phyloP scores from a whole-genome alignment of 2,329 filamentous ascomycete species.

The Stachybotrys echinatus region DNA sequence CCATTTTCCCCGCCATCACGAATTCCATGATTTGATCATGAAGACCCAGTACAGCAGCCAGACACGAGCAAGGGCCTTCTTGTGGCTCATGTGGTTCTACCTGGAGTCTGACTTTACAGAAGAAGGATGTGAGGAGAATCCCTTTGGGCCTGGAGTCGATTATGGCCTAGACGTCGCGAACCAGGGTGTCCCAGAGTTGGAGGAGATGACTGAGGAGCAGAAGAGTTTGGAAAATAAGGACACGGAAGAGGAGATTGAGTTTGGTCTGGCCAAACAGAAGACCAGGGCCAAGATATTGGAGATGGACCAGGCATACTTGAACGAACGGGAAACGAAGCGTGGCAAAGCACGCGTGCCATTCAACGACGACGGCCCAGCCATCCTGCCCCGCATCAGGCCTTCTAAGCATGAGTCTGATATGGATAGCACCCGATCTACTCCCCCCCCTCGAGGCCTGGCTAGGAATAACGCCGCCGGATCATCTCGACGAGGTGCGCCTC shows the following conservation, averaged over 20 bases:
- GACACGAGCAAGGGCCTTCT: constrained; percentile 80
- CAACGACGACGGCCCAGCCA: constrained; percentile 50
- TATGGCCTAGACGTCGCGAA: constrained; percentile 61
- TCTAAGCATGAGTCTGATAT: constrained; percentile 52
- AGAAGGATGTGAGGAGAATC: constrained; percentile 83
- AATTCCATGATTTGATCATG: constrained; percentile 98
- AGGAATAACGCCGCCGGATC: constrained; percentile 17
- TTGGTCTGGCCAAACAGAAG: constrained; percentile 67
- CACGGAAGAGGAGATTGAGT: constrained; percentile 61
- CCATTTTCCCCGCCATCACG: constrained; percentile 78
- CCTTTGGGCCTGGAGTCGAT: constrained; percentile 71
- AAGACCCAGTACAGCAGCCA: constrained; percentile 73
- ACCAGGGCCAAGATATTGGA: constrained; percentile 71
- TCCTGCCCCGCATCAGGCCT: constrained; percentile 58
- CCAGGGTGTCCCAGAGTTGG: constrained; percentile 64
- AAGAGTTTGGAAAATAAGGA: constrained; percentile 69
- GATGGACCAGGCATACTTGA: constrained; percentile 66
- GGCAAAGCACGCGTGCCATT: constrained; percentile 33
- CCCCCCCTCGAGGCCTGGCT: constrained; percentile 28
- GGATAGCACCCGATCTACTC: constrained; percentile 39
- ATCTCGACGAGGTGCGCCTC: constrained; percentile 36
- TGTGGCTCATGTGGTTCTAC: constrained; percentile 99
- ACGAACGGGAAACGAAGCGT: constrained; percentile 55
- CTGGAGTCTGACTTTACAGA: constrained; percentile 91
- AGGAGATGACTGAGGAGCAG: constrained; percentile 60